These are phyloP conservation scores for Thalassiosira ordinaria DNA, from an alignment of 352 stramenopile genomes.

Conservation along the genomic window DNA sequence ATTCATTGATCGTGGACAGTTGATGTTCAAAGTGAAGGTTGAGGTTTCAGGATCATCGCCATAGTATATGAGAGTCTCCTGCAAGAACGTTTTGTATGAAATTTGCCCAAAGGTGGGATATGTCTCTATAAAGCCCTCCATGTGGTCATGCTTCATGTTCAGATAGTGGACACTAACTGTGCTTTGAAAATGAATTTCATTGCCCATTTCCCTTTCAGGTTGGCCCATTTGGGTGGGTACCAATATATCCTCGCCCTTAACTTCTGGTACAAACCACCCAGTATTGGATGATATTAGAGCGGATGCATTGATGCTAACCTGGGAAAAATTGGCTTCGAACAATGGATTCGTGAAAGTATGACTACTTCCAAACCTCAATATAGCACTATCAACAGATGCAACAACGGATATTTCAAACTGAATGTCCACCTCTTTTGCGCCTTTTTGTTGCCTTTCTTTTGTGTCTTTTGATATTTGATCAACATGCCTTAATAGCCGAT, in stretches of 20 bases:
- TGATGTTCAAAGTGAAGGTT: neutral
- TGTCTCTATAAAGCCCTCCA: slow-evolving; percentile 65
- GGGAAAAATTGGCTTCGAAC: slow-evolving; percentile 41
- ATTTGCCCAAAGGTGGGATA: slow-evolving; percentile 58
- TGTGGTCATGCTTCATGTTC: slow-evolving; percentile 69
- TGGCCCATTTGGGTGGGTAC: neutral
- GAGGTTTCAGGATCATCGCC: slow-evolving; percentile 17
- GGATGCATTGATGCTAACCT: slow-evolving; percentile 33
- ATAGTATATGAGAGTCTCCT: slow-evolving; percentile 14
- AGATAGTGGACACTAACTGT: slow-evolving; percentile 51
- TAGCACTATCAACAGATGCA: slow-evolving; percentile 27
- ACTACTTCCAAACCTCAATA: slow-evolving; percentile 51
- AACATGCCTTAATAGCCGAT: slow-evolving; percentile 51
- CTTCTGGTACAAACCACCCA: slow-evolving; percentile 33
- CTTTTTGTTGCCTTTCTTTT: slow-evolving; percentile 6
- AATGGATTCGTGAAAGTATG: slow-evolving; percentile 48
- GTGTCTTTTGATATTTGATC: slow-evolving; percentile 28
- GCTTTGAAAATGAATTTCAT: slow-evolving; percentile 52
- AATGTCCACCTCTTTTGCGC: slow-evolving; percentile 1
- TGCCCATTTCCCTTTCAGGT: slow-evolving; percentile 11
- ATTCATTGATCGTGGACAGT: neutral
- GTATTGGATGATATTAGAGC: slow-evolving; percentile 42
- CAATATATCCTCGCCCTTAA: neutral
- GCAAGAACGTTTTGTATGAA: slow-evolving; percentile 44
- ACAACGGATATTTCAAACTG: slow-evolving; percentile 37